A percentile compares a stretch with the other conserved stretches of the same genome.
Conservation (phyloP, 305 asterid genomes). For the Fraxinus latifolia region DNA sequence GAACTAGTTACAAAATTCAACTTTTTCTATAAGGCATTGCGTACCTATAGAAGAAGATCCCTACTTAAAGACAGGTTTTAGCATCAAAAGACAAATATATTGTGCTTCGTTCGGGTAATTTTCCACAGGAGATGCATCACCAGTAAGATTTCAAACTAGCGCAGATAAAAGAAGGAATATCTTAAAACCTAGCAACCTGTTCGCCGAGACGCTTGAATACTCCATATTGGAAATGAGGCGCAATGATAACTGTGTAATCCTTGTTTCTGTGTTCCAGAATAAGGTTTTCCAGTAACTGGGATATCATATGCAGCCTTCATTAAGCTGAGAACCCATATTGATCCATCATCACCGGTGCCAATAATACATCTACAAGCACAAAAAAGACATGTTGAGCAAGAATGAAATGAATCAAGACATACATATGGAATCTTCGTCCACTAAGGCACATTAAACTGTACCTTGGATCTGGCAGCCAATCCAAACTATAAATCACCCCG, state of each 20-base stretch:
- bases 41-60: neutral
- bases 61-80: neutral
- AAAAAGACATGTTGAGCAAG: conserved; percentile 17
- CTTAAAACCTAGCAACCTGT: conserved; percentile 51
- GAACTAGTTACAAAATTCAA: no score
- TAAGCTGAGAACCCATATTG: conserved; percentile 62
- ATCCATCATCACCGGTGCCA: conserved; percentile 73
- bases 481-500: conserved; percentile 53
- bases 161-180: conserved; percentile 2
- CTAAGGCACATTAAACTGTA: conserved; percentile 26
- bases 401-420: neutral
- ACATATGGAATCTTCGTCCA: conserved; percentile 6
- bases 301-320: conserved; percentile 55
- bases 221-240: conserved; percentile 71
- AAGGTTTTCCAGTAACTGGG: conserved; percentile 55
- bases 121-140: neutral
- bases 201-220: conserved; percentile 58
- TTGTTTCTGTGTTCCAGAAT: conserved; percentile 37
- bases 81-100: neutral
- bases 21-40: neutral
- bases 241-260: conserved; percentile 61
- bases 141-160: neutral
- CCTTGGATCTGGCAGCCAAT: conserved; percentile 87
- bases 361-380: conserved; percentile 54
- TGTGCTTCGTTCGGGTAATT: neutral